Base-by-base conservation (phyloP, 2,329 filamentous ascomycete species). In the Botrytis galanthina region DNA sequence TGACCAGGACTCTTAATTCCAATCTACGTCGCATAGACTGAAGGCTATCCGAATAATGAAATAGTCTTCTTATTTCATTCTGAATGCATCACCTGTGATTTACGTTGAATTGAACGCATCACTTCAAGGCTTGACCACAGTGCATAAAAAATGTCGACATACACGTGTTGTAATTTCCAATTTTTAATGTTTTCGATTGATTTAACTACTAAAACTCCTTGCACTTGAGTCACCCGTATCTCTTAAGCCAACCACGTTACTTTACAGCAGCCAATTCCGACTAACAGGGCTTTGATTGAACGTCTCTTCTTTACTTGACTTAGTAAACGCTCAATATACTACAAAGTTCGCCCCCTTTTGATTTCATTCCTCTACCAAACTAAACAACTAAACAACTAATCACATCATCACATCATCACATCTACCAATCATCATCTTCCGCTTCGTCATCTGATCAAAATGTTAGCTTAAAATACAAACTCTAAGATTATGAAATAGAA, bases 371-470 rank as follows among this genome's bases (percentile, higher is more conserved):
- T 12, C 16, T 46, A 68, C 73, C 16, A 51, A 37, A 68, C 12
- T 63, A 72, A 63, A 48, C 51, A 37, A 68, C 12, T 63, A 72
- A 63, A 48, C 51, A 29, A 46, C 44, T 20, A 70, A 63, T 10
- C 29, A 12, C 35, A 68, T 51, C 35, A 57, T 32, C 37, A 39
- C 37, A 39, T 39, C 37, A 39, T 39, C 22, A 14, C 39, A 29
- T 70, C 80, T 83, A 88, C 91, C 92, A 93, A 78, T 94, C 92
- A 80, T 94, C 92, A 74, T 93, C 90, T 77, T 93, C 91, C 78
- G 86, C 86, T 82, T 94, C 92, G 78, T 94, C 92, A 84, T 95
- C 92, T 94, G 77, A 68, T 48, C 75, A 35, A 75, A 79, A 75
- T 76, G 66, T 81, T 77, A 81, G 74, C 69, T 74, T 22, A 54